Conservation (phyloP, 495 filamentous ascomycete species). For the Sporormia fimetaria region DNA sequence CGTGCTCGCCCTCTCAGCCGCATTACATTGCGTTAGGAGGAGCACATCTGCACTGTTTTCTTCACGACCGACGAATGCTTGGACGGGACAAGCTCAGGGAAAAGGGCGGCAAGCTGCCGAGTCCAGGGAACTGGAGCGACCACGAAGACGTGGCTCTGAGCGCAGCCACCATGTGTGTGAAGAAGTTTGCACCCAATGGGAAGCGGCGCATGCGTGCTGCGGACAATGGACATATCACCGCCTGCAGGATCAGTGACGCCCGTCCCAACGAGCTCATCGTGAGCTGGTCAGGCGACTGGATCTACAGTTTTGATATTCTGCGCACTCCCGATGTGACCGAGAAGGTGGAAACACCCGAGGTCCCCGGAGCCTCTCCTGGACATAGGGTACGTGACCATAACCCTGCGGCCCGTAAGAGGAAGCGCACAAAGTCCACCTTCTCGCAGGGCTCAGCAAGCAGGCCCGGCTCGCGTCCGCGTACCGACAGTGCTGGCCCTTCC, state of each 20-base stretch:
- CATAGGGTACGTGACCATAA: constrained; percentile 19
- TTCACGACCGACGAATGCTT: constrained; percentile 65
- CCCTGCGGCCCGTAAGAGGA: constrained; percentile 47
- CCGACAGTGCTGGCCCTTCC: constrained; percentile 27
- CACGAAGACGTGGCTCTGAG: constrained; percentile 48
- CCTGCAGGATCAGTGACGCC: constrained; percentile 68
- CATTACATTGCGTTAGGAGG: constrained; percentile 69
- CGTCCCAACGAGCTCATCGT: constrained; percentile 64
- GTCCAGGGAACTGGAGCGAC: constrained; percentile 14
- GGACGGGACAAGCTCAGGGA: constrained; percentile 49
- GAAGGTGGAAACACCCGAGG: constrained; percentile 8
- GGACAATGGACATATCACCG: constrained; percentile 59
- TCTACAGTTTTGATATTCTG: constrained; percentile 63
- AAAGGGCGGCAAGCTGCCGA: constrained; percentile 37
- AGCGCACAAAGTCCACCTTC: constrained; percentile 44
- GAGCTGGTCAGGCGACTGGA: constrained; percentile 65
- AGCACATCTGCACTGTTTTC: constrained; percentile 60
- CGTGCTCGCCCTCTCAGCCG: constrained; percentile 59
- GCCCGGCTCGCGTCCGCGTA: constrained; percentile 35
- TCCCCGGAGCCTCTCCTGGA: constrained; percentile 4
- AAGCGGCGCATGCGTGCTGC: constrained; percentile 41
- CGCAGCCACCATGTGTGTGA: constrained; percentile 57
- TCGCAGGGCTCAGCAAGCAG: constrained; percentile 35
- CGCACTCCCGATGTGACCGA: constrained; percentile 49
- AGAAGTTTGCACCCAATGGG: constrained; percentile 55